A percentile compares a stretch with the other conserved stretches of the same genome.
Evolutionary conservation across 2,329 filamentous ascomycete species (phyloP).

Genomic region (Dothiorella sarmentorum): DNA sequence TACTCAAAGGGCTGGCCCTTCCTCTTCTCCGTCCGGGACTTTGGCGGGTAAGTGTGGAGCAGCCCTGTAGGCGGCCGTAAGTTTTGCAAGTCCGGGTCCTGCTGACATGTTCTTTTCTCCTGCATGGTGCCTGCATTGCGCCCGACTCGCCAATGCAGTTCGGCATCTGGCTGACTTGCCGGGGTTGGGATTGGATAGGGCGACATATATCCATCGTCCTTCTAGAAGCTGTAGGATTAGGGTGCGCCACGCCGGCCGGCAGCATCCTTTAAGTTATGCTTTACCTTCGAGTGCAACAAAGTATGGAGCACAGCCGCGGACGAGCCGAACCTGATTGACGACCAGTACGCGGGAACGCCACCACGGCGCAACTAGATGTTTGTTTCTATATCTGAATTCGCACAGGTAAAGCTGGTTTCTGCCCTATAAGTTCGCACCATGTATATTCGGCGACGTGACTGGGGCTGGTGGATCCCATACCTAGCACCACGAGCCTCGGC

Average conservation of each 20-base stretch:
- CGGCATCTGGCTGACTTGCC: background rate
- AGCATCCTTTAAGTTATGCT: too few species aligned
- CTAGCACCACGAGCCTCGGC: background rate
- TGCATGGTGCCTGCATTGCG: slow-evolving; percentile 2
- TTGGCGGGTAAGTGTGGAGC: background rate
- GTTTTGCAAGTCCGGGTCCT: background rate
- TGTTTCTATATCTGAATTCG: background rate
- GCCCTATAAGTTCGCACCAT: background rate
- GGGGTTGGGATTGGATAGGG: background rate
- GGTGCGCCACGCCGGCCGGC: background rate
- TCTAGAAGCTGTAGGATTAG: background rate
- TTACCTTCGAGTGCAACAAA: too few species aligned
- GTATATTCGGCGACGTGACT: background rate
- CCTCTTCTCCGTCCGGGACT: background rate
- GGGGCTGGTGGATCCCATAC: background rate
- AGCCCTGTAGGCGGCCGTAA: background rate
- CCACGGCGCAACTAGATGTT: background rate
- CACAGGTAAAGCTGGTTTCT: background rate
- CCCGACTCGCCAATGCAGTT: background rate
- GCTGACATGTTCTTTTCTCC: background rate
- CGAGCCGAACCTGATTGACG: background rate
- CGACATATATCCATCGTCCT: background rate
- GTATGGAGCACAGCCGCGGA: too few species aligned
- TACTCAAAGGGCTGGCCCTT: background rate
- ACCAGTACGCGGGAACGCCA: background rate